Evolutionary conservation across 495 filamentous ascomycete species (phyloP).

Genomic region (Polyplosphaeria fusca): DNA sequence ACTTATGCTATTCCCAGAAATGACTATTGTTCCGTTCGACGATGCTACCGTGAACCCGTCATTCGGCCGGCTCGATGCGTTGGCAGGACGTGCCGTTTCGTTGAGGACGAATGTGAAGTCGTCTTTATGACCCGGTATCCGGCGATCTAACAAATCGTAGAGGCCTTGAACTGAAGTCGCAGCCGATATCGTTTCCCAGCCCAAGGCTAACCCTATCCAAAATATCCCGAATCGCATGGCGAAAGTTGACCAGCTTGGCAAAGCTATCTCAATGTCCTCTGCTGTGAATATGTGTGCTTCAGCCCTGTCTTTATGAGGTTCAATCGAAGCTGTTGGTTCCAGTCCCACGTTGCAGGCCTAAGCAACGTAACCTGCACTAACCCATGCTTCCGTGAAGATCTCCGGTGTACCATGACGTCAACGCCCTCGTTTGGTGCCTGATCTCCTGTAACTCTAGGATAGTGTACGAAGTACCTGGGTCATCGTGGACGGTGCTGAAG

Average conservation of each 20-base stretch:
- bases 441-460: too few relatives aligned
- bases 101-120: conserved; percentile 45
- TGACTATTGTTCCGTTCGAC: conserved; percentile 44
- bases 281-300: background rate
- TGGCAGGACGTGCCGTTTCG: background rate
- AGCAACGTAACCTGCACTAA: background rate
- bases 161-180: conserved; percentile 46
- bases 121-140: conserved; percentile 46
- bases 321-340: background rate
- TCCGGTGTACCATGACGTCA: conserved; percentile 9
- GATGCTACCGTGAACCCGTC: conserved; percentile 48
- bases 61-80: conserved; percentile 29
- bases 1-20: conserved; percentile 48
- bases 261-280: too few relatives aligned
- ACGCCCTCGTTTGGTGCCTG: background rate
- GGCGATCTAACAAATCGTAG: conserved; percentile 47
- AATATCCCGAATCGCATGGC: conserved; percentile 4
- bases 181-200: background rate
- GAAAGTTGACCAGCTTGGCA: background rate
- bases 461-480: too few relatives aligned
- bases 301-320: background rate
- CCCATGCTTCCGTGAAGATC: background rate
- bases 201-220: background rate
- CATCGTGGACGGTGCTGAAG: too few relatives aligned
- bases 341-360: conserved; percentile 4